Evolutionary conservation across 1,284 basidiomycete species (phyloP).

Genomic region (Sporisorium reilianum): DNA sequence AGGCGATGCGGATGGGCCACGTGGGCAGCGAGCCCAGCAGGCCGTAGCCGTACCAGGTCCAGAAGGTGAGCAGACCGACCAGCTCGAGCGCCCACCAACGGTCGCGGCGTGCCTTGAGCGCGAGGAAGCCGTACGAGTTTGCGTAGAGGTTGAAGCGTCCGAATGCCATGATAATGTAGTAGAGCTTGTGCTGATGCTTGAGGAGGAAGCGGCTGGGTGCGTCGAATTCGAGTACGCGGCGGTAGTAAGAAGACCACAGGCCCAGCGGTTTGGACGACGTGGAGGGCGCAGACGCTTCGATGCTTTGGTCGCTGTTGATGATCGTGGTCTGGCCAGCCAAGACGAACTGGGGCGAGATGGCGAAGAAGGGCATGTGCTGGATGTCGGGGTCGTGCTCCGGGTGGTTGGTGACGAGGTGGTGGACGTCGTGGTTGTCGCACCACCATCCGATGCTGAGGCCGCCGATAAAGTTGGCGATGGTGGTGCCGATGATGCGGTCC

Average conservation of each 20-base stretch:
- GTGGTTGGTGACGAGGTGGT: slow-evolving; percentile 97
- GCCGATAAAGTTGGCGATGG: slow-evolving; percentile 88
- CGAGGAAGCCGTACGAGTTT: slow-evolving; percentile 84
- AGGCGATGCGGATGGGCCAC: slow-evolving; percentile 77
- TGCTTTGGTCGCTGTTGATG: slow-evolving; percentile 18
- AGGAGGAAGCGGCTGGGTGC: slow-evolving; percentile 78
- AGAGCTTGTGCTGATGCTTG: slow-evolving; percentile 87
- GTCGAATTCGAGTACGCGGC: slow-evolving; percentile 86
- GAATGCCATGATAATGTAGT: slow-evolving; percentile 90
- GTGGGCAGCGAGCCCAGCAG: slow-evolving; percentile 77
- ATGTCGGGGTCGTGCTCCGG: slow-evolving; percentile 92
- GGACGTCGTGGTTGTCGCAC: slow-evolving; percentile 97
- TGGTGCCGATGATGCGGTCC: slow-evolving; percentile 84
- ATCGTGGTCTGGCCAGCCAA: slow-evolving; percentile 42
- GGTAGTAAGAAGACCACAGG: slow-evolving; percentile 95
- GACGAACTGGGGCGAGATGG: slow-evolving; percentile 84
- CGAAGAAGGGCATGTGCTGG: slow-evolving; percentile 96
- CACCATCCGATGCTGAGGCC: slow-evolving; percentile 97
- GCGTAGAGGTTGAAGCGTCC: slow-evolving; percentile 96
- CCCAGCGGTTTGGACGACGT: slow-evolving; percentile 33
- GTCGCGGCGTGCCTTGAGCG: slow-evolving; percentile 72
- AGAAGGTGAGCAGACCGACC: slow-evolving; percentile 78
- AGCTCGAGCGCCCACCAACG: slow-evolving; percentile 74
- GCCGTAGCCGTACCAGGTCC: slow-evolving; percentile 79
- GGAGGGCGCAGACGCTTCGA: not conserved